phyloP scores from a whole-genome alignment of 345 rosid species.

The Luvunga scandens region DNA sequence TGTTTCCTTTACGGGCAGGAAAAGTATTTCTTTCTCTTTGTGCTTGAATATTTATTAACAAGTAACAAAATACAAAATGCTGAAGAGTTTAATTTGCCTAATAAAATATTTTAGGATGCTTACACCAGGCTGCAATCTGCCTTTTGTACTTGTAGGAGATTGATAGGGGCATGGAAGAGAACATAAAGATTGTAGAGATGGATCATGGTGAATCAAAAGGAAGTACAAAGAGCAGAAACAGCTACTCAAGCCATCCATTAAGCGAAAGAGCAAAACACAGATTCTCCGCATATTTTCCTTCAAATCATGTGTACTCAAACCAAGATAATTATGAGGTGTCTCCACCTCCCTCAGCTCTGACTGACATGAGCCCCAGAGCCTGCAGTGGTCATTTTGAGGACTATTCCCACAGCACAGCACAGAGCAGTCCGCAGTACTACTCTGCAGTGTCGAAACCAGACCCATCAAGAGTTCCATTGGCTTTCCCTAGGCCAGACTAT shows the following conservation, averaged over 20 bases:
- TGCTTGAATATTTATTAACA: background rate
- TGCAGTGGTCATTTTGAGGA: constrained; percentile 80
- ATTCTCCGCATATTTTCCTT: constrained; percentile 29
- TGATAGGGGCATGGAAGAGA: constrained; percentile 58
- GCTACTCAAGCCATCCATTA: constrained; percentile 37
- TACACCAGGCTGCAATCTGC: background rate
- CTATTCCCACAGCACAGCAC: constrained; percentile 51
- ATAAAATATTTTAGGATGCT: no score
- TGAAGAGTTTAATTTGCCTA: no score
- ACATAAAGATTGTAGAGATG: constrained; percentile 82
- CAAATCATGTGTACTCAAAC: constrained; percentile 22
- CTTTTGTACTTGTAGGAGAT: constrained; percentile 40
- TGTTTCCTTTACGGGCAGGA: background rate
- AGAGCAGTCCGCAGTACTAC: constrained; percentile 66
- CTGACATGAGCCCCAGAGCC: constrained; percentile 74
- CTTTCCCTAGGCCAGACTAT: constrained; percentile 36
- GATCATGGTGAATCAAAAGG: constrained; percentile 48
- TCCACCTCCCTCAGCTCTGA: constrained; percentile 61
- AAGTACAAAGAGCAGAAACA: constrained; percentile 40
- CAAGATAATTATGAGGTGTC: constrained; percentile 41
- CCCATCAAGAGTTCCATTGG: constrained; percentile 39
- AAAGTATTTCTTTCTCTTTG: background rate
- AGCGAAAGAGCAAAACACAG: constrained; percentile 31
- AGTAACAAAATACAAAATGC: background rate
- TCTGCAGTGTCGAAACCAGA: constrained; percentile 65